These are phyloP conservation scores for Xylaria flabelliformis DNA, from an alignment of 495 filamentous ascomycete species.

Conservation along the genomic window DNA sequence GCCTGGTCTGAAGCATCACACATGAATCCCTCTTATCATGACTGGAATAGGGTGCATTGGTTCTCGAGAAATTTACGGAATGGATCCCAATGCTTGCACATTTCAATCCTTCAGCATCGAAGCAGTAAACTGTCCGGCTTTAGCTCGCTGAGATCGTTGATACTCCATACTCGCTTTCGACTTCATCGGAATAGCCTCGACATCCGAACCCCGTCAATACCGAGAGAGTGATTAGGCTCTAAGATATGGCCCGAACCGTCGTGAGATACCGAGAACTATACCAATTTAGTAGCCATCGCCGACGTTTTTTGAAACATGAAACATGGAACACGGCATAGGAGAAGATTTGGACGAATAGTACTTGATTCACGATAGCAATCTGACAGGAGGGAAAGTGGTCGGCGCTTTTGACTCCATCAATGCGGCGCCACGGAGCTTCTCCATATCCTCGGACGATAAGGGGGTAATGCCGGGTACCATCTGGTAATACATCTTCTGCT, in stretches of 20 bases:
- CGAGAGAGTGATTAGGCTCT: neutral
- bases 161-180: neutral
- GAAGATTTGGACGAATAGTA: neutral
- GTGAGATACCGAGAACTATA: neutral
- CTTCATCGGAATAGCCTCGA: neutral
- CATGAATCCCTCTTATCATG: neutral
- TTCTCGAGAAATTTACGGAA: neutral
- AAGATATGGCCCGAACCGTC: neutral
- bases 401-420: neutral
- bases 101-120: neutral
- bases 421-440: constrained; percentile 16
- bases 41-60: neutral
- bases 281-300: neutral
- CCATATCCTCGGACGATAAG: constrained; percentile 22
- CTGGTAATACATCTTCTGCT: neutral
- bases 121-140: neutral
- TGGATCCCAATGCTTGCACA: neutral
- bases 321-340: constrained; percentile 16
- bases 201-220: neutral
- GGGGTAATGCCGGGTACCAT: constrained; percentile 25
- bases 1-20: neutral
- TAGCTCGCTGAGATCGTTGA: neutral
- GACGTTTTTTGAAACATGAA: neutral
- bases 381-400: constrained; percentile 6
- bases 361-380: neutral